Base-by-base conservation (phyloP, 176 grass and related monocot genomes). In the Musa schizocarpa region DNA sequence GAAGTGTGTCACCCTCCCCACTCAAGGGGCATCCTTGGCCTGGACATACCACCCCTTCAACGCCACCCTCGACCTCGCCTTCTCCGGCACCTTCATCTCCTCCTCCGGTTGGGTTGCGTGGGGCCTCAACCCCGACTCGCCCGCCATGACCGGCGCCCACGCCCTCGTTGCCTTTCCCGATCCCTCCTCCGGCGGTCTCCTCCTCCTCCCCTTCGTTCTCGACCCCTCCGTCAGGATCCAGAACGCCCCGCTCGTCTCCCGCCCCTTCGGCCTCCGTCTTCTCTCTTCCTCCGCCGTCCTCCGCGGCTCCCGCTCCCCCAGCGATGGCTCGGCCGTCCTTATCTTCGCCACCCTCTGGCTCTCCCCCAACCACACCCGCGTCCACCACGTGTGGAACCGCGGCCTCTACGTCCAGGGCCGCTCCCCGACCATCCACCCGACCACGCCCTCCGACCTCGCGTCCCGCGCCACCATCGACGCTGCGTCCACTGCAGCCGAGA, bases 91-190 rank as follows among this genome's bases (percentile, higher is more conserved):
- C 72, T 99, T 99, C 88, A 91, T 94, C 82, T 99, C 95, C 53
- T 91, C 95, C 27, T 99, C 95, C 11, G 95, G 95, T 0, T 99
- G 95, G 95, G 95, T 99, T n/a, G 95, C 90, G 0, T 99, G 88
- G 81, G 95, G 95, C 68, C 51, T 99, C 26, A 99, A 99, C 84
- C 81, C 87, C 11, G 89, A 88, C 75, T 68, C 82, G 54, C 82
- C 95, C 9, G 76, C 91, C 11, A 99, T 99, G 95, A 84, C 84
- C 16, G 91, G 96, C 0, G 80, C 95, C 72, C 95, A 88, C 72
- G 91, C 89, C 43, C 74, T 99, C 63, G 85, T 83, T 0, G 80
- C 95, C 25, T 99, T 99, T 80, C 86, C 95, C 73, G 95, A 99
- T 73, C 95, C 90, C 53, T 72, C 88, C 79, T 90, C 88, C 23